Base-by-base conservation (phyloP, 768 basidiomycete genomes). In the Rhizopogon vinicolor region DNA sequence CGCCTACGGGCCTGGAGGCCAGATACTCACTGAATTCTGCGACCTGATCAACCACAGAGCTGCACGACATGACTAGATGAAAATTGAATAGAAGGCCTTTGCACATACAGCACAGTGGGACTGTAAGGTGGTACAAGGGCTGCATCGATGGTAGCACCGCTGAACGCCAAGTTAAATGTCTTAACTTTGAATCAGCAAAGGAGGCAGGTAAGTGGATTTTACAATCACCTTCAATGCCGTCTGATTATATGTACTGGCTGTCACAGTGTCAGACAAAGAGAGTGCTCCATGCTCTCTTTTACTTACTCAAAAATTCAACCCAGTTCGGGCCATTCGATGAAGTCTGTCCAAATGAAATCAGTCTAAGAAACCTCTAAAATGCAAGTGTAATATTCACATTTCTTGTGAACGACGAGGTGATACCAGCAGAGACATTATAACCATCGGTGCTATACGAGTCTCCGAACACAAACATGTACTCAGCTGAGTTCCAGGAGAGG, bases 121-220 rank as follows among this genome's bases (percentile, higher is more conserved):
- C 61, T 55, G 60, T 77, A 83, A 5, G 84, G 83, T 3, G 73
- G 59, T 35, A 87, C 85, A 31, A 87, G 75, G 33, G 61, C 74
- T 6, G 78, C 71, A 60, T 87, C 77, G 57, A 86, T 86, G 29
- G 84, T 86, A 22, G 85, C 86, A 29, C 82, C 86, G 22, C 85
- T 82, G 53, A 78, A 83, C 0, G 86, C 87, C 56, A 81, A 82
- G 69, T 87, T 82, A 66, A 84, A 88, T 0, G 82, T 84, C 61
- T 82, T 72, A 10, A 18, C 29, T 54, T 12, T 12, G 7, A n/a
- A 41, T 54, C 19, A 54, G 5, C 29, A 8, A 10, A 22, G 58
- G 5, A 60, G 19, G 18, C 19, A 40, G 6, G 0, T 6, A 41
- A 22, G 9, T 41, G 25, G 5, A n/a, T 48, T 29, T 3, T 37